A percentile compares a stretch with the other conserved stretches of the same genome.
Conservation (phyloP, 352 stramenopile species). For the Phytophthora macrochlamydospora region DNA sequence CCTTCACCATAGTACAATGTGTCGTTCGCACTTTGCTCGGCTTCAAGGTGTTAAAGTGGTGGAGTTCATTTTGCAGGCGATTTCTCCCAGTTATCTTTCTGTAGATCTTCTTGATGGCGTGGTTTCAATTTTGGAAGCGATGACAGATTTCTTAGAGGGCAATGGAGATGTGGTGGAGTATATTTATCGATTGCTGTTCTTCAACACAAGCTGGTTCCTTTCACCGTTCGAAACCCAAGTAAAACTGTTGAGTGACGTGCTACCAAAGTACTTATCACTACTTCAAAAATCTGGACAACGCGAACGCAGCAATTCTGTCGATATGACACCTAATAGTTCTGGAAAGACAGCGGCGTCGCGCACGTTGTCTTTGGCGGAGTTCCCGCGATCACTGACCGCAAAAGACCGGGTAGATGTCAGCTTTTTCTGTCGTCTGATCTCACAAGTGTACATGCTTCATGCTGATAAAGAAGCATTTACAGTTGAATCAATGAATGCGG, state of each 20-base stretch:
- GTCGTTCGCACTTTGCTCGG: slow-evolving; percentile 75
- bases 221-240: slow-evolving; percentile 78
- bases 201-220: slow-evolving; percentile 83
- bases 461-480: slow-evolving; percentile 29
- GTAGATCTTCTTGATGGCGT: slow-evolving; percentile 62
- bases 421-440: slow-evolving; percentile 82
- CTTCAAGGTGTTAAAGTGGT: slow-evolving; percentile 76
- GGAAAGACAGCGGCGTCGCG: slow-evolving; percentile 17
- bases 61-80: slow-evolving; percentile 73
- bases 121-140: slow-evolving; percentile 61
- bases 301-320: slow-evolving; percentile 18
- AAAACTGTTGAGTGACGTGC: slow-evolving; percentile 60
- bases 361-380: slow-evolving; percentile 23
- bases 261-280: slow-evolving; percentile 64
- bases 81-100: slow-evolving; percentile 78
- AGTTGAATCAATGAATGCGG: slow-evolving; percentile 41
- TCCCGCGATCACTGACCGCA: slow-evolving; percentile 27
- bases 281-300: slow-evolving; percentile 40
- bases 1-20: slow-evolving; percentile 59
- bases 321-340: slow-evolving; percentile 17
- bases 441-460: slow-evolving; percentile 61
- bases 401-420: slow-evolving; percentile 57
- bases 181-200: slow-evolving; percentile 74
- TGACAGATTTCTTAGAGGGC: slow-evolving; percentile 45
- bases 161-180: slow-evolving; percentile 41